phyloP scores from a whole-genome alignment of 768 basidiomycete genomes.

The Lanmaoa rubissima region DNA sequence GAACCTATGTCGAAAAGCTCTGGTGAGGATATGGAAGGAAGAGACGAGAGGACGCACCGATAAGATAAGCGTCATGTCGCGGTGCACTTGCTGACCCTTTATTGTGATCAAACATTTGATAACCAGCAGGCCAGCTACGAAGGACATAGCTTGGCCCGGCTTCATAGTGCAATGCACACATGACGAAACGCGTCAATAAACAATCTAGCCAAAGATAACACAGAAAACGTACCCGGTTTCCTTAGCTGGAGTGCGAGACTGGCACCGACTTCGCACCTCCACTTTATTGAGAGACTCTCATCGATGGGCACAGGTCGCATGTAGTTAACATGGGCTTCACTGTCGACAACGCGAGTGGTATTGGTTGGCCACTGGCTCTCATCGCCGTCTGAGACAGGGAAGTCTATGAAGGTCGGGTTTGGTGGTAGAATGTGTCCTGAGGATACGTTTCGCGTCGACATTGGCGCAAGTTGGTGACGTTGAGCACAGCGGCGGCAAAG shows the following conservation, averaged over 20 bases:
- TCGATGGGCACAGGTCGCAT: slow-evolving; percentile 56
- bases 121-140: slow-evolving; percentile 61
- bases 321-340: slow-evolving; percentile 68
- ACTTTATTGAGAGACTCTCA: slow-evolving; percentile 52
- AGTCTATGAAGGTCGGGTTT: slow-evolving; percentile 56
- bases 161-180: not conserved
- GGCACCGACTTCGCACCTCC: slow-evolving; percentile 48
- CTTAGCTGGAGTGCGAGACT: slow-evolving; percentile 44
- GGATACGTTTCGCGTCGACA: slow-evolving; percentile 22
- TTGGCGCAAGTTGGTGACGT: slow-evolving; percentile 9
- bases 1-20: slow-evolving; percentile 36
- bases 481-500: not conserved
- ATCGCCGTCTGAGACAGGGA: slow-evolving; percentile 62
- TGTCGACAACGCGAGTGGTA: slow-evolving; percentile 50
- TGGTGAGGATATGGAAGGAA: not conserved
- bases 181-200: slow-evolving; percentile 1
- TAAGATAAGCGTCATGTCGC: slow-evolving; percentile 77
- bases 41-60: slow-evolving; percentile 45
- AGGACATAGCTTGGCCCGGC: slow-evolving; percentile 56
- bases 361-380: slow-evolving; percentile 53
- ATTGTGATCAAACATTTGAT: slow-evolving; percentile 72
- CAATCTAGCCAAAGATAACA: not conserved
- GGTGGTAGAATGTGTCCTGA: slow-evolving; percentile 39
- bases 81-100: slow-evolving; percentile 56
- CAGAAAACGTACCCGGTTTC: slow-evolving; percentile 45